Conservation (phyloP, 1,284 basidiomycete genomes). For the Tylopilus sp. region DNA sequence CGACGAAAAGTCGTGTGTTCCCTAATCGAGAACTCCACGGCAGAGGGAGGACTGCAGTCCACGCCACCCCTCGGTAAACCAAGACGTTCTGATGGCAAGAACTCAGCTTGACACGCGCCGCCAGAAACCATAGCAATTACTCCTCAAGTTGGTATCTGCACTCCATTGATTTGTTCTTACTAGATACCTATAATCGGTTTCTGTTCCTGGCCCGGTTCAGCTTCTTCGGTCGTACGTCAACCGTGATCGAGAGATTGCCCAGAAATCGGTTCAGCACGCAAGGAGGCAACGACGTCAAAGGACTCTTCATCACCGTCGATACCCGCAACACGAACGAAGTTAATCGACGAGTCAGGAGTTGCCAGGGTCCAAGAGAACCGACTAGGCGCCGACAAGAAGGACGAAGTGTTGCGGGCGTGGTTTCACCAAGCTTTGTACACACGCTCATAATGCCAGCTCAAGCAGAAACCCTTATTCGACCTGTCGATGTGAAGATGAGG, state of each 20-base stretch:
- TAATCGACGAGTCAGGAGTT: slow-evolving; percentile 76
- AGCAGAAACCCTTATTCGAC: slow-evolving; percentile 47
- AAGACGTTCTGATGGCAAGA: slow-evolving; percentile 54
- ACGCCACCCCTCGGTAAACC: too few species aligned
- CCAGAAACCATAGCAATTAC: slow-evolving; percentile 24
- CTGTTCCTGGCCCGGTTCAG: too few species aligned
- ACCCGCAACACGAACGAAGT: slow-evolving; percentile 76
- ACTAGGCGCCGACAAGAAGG: slow-evolving; percentile 64
- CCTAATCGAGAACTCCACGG: slow-evolving; percentile 30
- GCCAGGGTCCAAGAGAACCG: slow-evolving; percentile 47
- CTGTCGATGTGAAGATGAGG: slow-evolving; percentile 56
- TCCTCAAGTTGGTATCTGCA: slow-evolving; percentile 24
- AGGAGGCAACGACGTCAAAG: slow-evolving; percentile 75
- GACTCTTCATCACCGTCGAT: slow-evolving; percentile 84
- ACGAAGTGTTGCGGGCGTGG: slow-evolving; percentile 42
- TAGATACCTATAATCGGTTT: slow-evolving; percentile 16
- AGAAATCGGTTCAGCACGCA: slow-evolving; percentile 63
- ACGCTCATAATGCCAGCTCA: background rate
- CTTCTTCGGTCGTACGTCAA: slow-evolving; percentile 57
- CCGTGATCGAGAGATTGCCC: slow-evolving; percentile 72
- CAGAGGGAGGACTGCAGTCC: too few species aligned
- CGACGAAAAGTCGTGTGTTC: slow-evolving; percentile 54
- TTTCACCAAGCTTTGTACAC: slow-evolving; percentile 52
- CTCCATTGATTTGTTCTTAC: slow-evolving; percentile 36
- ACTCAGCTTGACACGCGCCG: slow-evolving; percentile 49